Base-by-base conservation (phyloP, 2,329 filamentous ascomycete genomes). In the Aspergillus sp. region DNA sequence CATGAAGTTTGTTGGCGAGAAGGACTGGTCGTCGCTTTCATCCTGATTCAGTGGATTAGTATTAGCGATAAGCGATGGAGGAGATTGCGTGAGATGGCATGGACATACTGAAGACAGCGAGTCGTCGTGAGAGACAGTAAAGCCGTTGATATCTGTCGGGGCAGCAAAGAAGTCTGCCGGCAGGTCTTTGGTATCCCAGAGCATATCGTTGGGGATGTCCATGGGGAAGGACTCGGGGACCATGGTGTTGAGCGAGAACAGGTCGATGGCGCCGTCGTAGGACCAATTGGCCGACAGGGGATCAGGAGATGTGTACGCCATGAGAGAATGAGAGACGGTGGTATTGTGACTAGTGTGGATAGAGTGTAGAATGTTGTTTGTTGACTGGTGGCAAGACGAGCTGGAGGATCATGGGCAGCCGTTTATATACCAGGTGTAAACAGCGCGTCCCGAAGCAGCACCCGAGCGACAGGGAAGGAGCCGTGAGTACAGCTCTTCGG, bases 261-360 rank as follows among this genome's bases (percentile, higher is more conserved):
- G 62, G 55, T 73, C 70, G 52, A 73, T 70, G 20, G 69, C 66
- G 48, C 62, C 71, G 57, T 72, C 70, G 49, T 72, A 73, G 59
- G 62, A 67, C 71, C 71, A 73, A 56, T 72, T 71, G 62, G 70
- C 71, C 26, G 72, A 66, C 17, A 71, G 48, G 20, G 71, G 71
- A 53, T 75, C 72, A 18, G 71, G 67, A 11, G 55, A 63, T 26
- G 45, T 49, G 44, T 44, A 57, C n/a, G 50, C 42, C 55, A 57
- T 57, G 12, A 13, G 50, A 12, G n/a, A n/a, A n/a, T n/a, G n/a
- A 34, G 50, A 8, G 34, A 5, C 8, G 20, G 24, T 56, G 52
- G 4, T 34, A 26, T 53, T 32, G 17, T 39, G 36, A 26, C 48
- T 24, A 18, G 36, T 39, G 26, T 15, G 48, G 42, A 12, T 24